Evolutionary conservation across 257 asterid genomes (phyloP), one percentile per base, ranked within the genome.

Genomic region (Osmanthus fragrans): DNA sequence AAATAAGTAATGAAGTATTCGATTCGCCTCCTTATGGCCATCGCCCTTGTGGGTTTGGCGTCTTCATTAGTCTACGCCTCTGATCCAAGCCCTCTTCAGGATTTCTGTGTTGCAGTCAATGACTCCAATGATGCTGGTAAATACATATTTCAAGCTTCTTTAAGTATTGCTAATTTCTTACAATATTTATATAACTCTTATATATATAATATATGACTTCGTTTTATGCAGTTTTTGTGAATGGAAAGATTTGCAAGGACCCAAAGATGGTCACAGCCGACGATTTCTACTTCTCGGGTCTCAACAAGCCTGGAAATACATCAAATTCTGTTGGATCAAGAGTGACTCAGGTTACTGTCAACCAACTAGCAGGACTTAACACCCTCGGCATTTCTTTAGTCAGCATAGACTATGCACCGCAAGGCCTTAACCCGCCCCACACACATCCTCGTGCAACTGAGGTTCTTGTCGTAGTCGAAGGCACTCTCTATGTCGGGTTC

Each of bases 21-120:
- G 2, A 23, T 27, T 63, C 7, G 32, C 2, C 25, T 63, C 25
- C 23, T 64, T 25, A 4, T 45, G 29, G 40, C 72, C 60, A 27
- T 64, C 32, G 36, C 45, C 34, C 30, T 76, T 9, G 79, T 65
- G 32, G 54, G 29, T 76, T 67, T 76, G 67, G 67, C 68, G 9
- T 54, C 70, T 51, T 70, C 79, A 16, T 32, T 66, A 2, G 66
- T 30, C 6, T 16, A 54, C 37, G 88, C 88, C 9, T 72, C 80
- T 4, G 88, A 84, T 76, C 76, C 75, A 2, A 70, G 80, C 77
- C 82, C 85, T 69, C 71, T 84, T 21, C 85, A 84, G 49, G 83
- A 82, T 75, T 82, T 82, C 65, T 82, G 86, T 18, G 83, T 82
- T 65, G 86, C 83, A 15, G 83, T 82, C 42, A 69, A 73, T 27